phyloP scores from a whole-genome alignment of 345 rosid genomes.

The Mercurialis annua region DNA sequence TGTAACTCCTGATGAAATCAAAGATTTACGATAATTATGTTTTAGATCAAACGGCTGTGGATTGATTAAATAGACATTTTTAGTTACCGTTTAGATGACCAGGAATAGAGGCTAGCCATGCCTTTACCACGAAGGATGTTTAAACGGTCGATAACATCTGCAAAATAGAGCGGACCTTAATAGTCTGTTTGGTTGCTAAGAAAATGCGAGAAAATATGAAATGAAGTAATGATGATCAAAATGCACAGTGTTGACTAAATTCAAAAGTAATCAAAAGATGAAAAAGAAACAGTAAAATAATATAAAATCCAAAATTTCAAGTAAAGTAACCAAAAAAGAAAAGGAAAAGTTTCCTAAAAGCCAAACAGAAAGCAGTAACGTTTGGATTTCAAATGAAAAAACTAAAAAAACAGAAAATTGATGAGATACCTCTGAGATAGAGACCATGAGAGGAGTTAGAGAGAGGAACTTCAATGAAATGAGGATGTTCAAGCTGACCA shows the following conservation, averaged over 20 bases:
- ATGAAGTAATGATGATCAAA: background rate
- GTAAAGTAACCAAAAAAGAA: background rate
- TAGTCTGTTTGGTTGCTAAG: conserved; percentile 7
- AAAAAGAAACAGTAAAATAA: background rate
- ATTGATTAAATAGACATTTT: background rate
- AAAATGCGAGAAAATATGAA: conserved; percentile 2
- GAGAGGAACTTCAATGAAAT: conserved; percentile 90
- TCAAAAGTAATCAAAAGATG: background rate
- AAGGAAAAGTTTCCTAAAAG: background rate
- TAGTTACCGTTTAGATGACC: conserved; percentile 87
- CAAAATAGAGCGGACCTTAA: background rate
- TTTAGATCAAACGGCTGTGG: conserved; percentile 19
- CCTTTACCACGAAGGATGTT: conserved; percentile 81
- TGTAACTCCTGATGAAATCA: conserved; percentile 64
- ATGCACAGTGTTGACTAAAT: background rate
- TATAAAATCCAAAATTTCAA: background rate
- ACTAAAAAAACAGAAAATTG: background rate
- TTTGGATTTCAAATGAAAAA: background rate
- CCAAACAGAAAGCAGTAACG: background rate
- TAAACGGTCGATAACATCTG: conserved; percentile 83
- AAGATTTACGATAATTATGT: background rate
- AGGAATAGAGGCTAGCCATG: conserved; percentile 84
- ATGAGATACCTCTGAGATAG: conserved; percentile 71
- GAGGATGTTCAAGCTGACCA: conserved; percentile 97
- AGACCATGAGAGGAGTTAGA: conserved; percentile 72